Base-by-base conservation (phyloP, 2,329 filamentous ascomycete genomes). In the Colletotrichum sp. region DNA sequence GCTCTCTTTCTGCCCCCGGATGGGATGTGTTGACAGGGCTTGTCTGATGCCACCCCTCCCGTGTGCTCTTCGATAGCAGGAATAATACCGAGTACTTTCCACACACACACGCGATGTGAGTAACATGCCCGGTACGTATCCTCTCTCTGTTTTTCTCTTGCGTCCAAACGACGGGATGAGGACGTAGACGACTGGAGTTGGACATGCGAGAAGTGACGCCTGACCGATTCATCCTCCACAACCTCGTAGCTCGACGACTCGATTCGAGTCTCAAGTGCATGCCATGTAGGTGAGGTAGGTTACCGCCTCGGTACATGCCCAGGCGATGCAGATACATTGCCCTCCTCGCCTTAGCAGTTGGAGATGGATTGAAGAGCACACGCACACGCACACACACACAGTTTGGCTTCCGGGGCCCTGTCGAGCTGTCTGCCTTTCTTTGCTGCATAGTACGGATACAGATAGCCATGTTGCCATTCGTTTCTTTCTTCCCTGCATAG, bases 21-120 rank as follows among this genome's bases (percentile, higher is more conserved):
- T 60, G 64, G 64, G 70, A 73, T 74, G 70, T 65, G 71, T 65
- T 16, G 71, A 74, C 70, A 76, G 65, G 65, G 74, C 24, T 12
- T 16, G 21, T 60, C 61, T 76, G 68, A 24, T 18, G 9, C 48
- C 24, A 73, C 70, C 18, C 64, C 74, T 65, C 21, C 48, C 64
- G 70, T 74, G 32, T 13, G 15, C 6, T 38, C 15, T 32, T 55
- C 21, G 26, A 36, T 24, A 21, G 48, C 34, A 66, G 28, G 26
- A 63, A 67, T 61, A 30, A 38, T 21, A 52, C 32, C 32, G 26
- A 24, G 21, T 8, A 15, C 28, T 21, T n/a, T 63, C n/a, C 36
- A 60, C 28, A 13, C 18, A 26, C 43, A 57, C 30, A 38, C 16
- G 26, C 32, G 34, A 55, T 67, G 65, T 28, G 18, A 57, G 36